Conservation (phyloP, 1,284 basidiomycete species). For the Cutaneotrichosporon spelunceum region DNA sequence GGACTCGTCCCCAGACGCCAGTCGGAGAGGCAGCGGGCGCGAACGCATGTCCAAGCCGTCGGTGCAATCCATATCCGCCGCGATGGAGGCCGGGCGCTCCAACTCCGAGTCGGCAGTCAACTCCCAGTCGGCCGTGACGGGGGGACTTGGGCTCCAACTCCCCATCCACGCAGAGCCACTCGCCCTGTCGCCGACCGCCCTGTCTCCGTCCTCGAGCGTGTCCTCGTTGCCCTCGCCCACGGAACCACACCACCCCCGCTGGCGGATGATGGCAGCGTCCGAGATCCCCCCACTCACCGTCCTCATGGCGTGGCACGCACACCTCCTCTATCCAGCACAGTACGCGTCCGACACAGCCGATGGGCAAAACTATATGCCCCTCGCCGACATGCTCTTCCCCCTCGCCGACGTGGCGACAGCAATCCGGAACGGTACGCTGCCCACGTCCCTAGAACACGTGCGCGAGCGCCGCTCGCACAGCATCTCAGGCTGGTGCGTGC, state of each 20-base stretch:
- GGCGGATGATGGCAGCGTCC: neutral
- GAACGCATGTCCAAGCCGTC: neutral
- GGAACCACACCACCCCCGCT: neutral
- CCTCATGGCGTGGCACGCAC: conserved; percentile 43
- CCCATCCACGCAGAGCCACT: neutral
- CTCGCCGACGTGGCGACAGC: conserved; percentile 18
- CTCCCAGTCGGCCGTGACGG: neutral
- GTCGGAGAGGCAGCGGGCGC: neutral
- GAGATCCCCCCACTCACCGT: conserved; percentile 31
- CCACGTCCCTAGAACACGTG: conserved; percentile 12
- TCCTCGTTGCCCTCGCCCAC: neutral
- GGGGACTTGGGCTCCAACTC: neutral
- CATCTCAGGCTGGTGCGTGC: conserved; percentile 28
- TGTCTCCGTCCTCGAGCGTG: conserved; percentile 2
- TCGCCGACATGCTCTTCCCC: conserved; percentile 26
- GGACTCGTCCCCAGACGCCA: neutral
- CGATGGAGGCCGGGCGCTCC: neutral
- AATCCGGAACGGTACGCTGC: conserved; percentile 10
- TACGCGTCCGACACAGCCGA: conserved; percentile 26
- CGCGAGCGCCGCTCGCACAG: neutral
- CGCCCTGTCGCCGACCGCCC: neutral
- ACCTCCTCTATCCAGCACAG: conserved; percentile 37
- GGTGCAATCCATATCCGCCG: neutral
- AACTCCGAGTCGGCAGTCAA: neutral
- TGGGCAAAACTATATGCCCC: conserved; percentile 21